A percentile compares a stretch with the other conserved stretches of the same genome.
Conservation (phyloP, 1,284 basidiomycete species). For the Xerocomus nothofagi region DNA sequence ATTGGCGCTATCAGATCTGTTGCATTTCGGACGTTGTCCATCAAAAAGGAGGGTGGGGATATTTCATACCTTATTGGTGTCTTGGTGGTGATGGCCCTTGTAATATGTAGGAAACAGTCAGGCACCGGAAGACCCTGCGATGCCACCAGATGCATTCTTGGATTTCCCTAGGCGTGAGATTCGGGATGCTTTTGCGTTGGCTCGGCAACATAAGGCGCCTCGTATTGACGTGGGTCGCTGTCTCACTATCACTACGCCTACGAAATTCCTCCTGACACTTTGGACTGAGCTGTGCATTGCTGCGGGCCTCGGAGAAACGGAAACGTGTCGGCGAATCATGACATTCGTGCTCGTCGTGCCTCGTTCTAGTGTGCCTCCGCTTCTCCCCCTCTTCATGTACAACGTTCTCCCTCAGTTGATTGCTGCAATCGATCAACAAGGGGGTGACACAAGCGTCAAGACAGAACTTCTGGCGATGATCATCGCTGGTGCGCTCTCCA, state of each 20-base stretch:
- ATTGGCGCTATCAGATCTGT: conserved; percentile 43
- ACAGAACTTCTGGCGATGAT: conserved; percentile 62
- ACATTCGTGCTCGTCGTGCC: conserved; percentile 65
- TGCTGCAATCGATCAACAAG: conserved; percentile 51
- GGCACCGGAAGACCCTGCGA: conserved; percentile 15
- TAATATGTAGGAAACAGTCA: conserved; percentile 15
- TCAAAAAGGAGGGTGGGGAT: conserved; percentile 35
- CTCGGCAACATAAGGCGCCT: conserved; percentile 59
- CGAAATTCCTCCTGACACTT: conserved; percentile 58
- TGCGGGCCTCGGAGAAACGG: conserved; percentile 55
- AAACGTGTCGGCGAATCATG: conserved; percentile 58
- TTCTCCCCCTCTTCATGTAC: conserved; percentile 72
- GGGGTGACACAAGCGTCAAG: conserved; percentile 52
- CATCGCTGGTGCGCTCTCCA: conserved; percentile 62
- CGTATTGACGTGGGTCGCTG: conserved; percentile 63
- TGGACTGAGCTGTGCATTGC: conserved; percentile 60
- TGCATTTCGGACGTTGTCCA: conserved; percentile 45
- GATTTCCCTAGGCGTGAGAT: conserved; percentile 54
- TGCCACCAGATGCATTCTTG: conserved; percentile 36
- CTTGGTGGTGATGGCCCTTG: conserved; percentile 2
- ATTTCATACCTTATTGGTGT: not conserved
- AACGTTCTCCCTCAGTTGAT: conserved; percentile 61
- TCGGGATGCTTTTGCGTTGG: conserved; percentile 51
- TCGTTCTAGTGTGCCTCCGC: conserved; percentile 52
- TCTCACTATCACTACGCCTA: conserved; percentile 53